phyloP scores from a whole-genome alignment of 768 basidiomycete species.

The Lentinula edodes region DNA sequence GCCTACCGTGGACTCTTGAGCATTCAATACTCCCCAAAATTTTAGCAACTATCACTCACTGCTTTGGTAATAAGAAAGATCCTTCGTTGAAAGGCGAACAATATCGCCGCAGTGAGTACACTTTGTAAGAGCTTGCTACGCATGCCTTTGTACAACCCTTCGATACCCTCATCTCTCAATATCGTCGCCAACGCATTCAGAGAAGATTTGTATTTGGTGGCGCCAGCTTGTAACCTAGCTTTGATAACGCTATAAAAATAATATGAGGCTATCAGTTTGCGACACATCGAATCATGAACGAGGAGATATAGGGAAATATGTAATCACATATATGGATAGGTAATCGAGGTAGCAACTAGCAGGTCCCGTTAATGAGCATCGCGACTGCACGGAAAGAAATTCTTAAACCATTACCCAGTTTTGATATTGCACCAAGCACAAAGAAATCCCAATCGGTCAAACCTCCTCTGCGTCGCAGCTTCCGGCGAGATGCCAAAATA shows the following conservation, averaged over 20 bases:
- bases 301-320: neutral
- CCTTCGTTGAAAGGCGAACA: slow-evolving; percentile 86
- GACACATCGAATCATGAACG: neutral
- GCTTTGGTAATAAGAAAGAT: slow-evolving; percentile 69
- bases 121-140: slow-evolving; percentile 87
- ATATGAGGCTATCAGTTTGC: neutral
- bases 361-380: neutral
- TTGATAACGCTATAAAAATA: slow-evolving; percentile 46
- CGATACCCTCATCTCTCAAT: slow-evolving; percentile 54
- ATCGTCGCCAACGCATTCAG: slow-evolving; percentile 62
- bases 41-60: slow-evolving; percentile 19
- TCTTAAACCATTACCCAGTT: slow-evolving; percentile 54
- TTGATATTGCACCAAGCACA: slow-evolving; percentile 89
- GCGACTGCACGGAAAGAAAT: neutral
- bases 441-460: slow-evolving; percentile 89
- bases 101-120: slow-evolving; percentile 88
- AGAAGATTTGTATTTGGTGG: slow-evolving; percentile 57
- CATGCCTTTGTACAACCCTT: slow-evolving; percentile 74
- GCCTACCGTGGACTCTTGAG: neutral
- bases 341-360: slow-evolving; percentile 42
- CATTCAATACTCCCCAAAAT: neutral
- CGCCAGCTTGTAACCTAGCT: slow-evolving; percentile 61
- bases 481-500: slow-evolving; percentile 58
- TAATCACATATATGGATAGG: slow-evolving; percentile 72
- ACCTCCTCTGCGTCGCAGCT: slow-evolving; percentile 37